Evolutionary conservation across 2,329 filamentous ascomycete genomes (phyloP), one percentile per base, ranked within the genome.

Genomic region (Aureobasidium pullulans): DNA sequence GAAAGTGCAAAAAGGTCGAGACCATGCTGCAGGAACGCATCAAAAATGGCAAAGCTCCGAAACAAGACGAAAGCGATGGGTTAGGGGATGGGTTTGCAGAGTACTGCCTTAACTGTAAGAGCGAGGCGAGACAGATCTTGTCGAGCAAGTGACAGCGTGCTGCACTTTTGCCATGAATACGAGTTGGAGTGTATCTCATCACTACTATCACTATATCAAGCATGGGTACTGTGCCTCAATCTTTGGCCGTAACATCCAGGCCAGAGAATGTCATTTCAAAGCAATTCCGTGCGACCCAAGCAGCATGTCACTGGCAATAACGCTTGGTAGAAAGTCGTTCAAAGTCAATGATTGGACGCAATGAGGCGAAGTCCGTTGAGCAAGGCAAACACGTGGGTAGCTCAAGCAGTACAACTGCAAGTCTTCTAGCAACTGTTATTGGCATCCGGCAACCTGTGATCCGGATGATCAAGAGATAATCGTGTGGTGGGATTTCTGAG

Each of bases 1-100:
- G 79, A 36, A 83, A 89, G 50, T 99, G 94, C 71, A 83, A 84
- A 60, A 82, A 87, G 68, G 72, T 84, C 7, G 78, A 80, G 42
- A 70, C 69, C 13, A 72, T 84, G 65, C 68, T 87, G 23, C 69
- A 67, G 31, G 70, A 71, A 29, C 70, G 64, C 42, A 62, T 62
- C 36, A 62, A 64, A 32, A 61, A 58, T 40, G 62, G 40, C 15
- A 62, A 66, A 40, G 56, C 66, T 16, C 56, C 64, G 37, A 63
- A 62, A 34, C 71, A 71, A 52, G 67, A 68, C 16, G 70, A 70
- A 11, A 70, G 70, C 39, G 68, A 72, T 29, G 74, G 76, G 52
- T 76, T 80, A 39, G 74, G 85, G 3, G 73, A 76, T 62, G 74
- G 74, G 80, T 82, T 85, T 64, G 75, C 79, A 48, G 76, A 78